Conservation (phyloP, 345 rosid species). For the Salix udensis region DNA sequence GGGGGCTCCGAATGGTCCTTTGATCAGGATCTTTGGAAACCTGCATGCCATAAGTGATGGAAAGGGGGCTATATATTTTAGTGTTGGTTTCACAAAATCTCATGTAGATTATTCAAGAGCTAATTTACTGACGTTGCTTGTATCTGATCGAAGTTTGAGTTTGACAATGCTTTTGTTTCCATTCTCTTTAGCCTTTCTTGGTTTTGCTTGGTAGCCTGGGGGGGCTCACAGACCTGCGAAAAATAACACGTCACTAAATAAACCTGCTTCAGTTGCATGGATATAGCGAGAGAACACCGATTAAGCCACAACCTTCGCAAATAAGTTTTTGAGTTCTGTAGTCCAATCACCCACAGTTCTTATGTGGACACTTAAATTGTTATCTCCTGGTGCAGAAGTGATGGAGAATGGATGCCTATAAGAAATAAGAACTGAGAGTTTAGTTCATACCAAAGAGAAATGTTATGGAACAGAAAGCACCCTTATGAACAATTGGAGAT, state of each 20-base stretch:
- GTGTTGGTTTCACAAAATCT: background rate
- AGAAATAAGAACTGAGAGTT: background rate
- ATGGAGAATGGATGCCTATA: constrained; percentile 96
- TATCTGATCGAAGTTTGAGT: constrained; percentile 36
- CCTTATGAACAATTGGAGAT: background rate
- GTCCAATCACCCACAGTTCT: constrained; percentile 94
- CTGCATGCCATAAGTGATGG: constrained; percentile 29
- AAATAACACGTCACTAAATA: background rate
- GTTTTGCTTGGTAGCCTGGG: constrained; percentile 35
- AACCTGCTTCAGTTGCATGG: too few species aligned
- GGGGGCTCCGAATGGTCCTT: constrained; percentile 96
- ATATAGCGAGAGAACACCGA: background rate
- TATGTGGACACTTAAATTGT: constrained; percentile 83
- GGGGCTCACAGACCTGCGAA: constrained; percentile 64
- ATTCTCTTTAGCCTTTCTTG: constrained; percentile 55
- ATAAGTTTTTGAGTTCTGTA: constrained; percentile 57
- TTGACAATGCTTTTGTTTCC: constrained; percentile 51
- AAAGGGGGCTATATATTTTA: background rate
- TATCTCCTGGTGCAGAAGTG: constrained; percentile 91
- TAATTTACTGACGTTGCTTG: constrained; percentile 40
- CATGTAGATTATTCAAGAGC: background rate
- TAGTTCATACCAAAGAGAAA: background rate
- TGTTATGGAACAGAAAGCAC: background rate
- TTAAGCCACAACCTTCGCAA: constrained; percentile 45
- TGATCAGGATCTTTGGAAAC: constrained; percentile 67